Evolutionary conservation across 768 basidiomycete genomes (phyloP).

Genomic region (Tricholoma sp.): DNA sequence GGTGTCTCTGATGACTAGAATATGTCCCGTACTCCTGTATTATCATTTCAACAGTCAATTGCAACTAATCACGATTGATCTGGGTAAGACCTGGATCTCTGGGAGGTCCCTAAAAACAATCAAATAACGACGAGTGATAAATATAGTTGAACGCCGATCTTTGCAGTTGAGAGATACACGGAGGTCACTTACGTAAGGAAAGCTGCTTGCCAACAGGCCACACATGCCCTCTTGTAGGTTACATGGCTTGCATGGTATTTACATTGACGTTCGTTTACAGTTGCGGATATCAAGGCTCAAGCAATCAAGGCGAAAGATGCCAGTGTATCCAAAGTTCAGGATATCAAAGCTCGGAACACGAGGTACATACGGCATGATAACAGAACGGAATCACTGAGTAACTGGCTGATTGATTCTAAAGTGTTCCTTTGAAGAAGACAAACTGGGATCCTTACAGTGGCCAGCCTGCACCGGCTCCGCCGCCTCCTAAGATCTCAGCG

Average conservation of each 20-base stretch:
- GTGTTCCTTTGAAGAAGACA: slow-evolving; percentile 53
- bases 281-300: slow-evolving; percentile 63
- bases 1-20: not conserved
- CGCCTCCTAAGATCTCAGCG: slow-evolving; percentile 33
- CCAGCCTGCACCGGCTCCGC: slow-evolving; percentile 43
- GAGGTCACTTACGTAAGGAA: no score
- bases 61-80: no score
- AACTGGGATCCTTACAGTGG: slow-evolving; percentile 63
- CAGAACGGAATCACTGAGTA: not conserved
- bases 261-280: slow-evolving; percentile 23
- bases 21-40: not conserved
- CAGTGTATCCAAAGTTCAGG: slow-evolving; percentile 44
- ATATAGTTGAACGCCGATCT: no score
- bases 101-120: no score
- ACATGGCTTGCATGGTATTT: not conserved
- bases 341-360: slow-evolving; percentile 51
- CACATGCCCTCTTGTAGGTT: slow-evolving; percentile 29
- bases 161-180: no score
- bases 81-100: no score
- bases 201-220: not conserved
- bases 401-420: slow-evolving; percentile 15
- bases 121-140: no score
- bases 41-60: no score
- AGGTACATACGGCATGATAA: slow-evolving; percentile 26
- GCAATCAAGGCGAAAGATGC: slow-evolving; percentile 59